Base-by-base conservation (phyloP, 1,139 yeast genomes). In the Wickerhamomyces sp. region DNA sequence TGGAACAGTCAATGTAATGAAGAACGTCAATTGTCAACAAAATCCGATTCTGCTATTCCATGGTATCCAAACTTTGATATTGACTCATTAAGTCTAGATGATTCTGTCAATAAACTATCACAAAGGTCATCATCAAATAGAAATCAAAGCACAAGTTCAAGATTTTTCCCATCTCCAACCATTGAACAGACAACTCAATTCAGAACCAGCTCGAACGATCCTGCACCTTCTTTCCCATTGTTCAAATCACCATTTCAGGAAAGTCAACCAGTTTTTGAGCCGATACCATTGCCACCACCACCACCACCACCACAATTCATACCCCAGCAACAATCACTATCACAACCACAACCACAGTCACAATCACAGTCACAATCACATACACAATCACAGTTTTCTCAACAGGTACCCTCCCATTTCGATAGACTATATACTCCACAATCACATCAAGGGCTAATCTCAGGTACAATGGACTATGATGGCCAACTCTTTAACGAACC, bases 81-180 rank as follows among this genome's bases (percentile, higher is more conserved):
- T 25, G 51, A 47, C 11, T 32, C 33, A 2, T 23, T 47, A 23
- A 44, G 38, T 18, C 25, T 41, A 17, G 51, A 47, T 23, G 50
- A 47, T 16, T 35, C 43, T 2, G 30, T 32, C 8, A 16, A 23
- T 9, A 13, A 16, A 10, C 22, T 33, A 2, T 25, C 24, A n/a
- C 15, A 31, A 2, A n/a, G n/a, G n/a, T n/a, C n/a, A n/a, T n/a
- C n/a, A n/a, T 16, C 16, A 16, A 15, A 23, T n/a, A 27, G 29
- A 22, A 34, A 32, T 14, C 31, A 32, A 28, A 21, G 10, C 31
- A 23, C 25, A 25, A n/a, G 13, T 37, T 62, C 67, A 4, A 47
- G 68, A 25, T 62, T 62, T 38, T 62, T 62, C 40, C 68, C 67
- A 1, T 57, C 62, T n/a, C 64, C 65, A 4, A 33, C 43, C 8